A percentile compares a stretch with the other conserved stretches of the same genome.
phyloP scores from a whole-genome alignment of 192 early-diverging fungal species.

The Backusella australiensis region DNA sequence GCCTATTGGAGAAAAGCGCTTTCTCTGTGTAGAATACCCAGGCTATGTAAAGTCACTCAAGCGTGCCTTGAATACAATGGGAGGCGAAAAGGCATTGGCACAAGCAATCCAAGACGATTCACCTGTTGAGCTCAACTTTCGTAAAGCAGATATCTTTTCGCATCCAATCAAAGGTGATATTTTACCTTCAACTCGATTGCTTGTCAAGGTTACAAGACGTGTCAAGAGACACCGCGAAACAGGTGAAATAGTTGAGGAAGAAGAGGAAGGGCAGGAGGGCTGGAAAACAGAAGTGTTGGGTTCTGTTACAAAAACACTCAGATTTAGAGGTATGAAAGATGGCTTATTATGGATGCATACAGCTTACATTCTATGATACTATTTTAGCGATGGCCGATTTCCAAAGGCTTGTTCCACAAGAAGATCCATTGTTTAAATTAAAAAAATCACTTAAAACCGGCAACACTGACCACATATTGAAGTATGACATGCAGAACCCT shows the following conservation, averaged over 20 bases:
- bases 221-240: constrained; percentile 16
- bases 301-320: constrained; percentile 50
- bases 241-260: not conserved
- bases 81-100: constrained; percentile 43
- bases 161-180: constrained; percentile 65
- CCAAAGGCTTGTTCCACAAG: constrained; percentile 49
- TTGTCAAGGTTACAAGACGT: constrained; percentile 59
- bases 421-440: constrained; percentile 46
- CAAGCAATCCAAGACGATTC: constrained; percentile 43
- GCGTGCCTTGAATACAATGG: constrained; percentile 44
- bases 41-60: constrained; percentile 45
- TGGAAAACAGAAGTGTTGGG: constrained; percentile 53
- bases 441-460: constrained; percentile 40
- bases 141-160: constrained; percentile 57
- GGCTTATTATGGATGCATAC: not conserved
- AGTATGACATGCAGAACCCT: constrained; percentile 31
- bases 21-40: constrained; percentile 57
- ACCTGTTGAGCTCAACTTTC: constrained; percentile 51
- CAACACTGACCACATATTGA: constrained; percentile 44
- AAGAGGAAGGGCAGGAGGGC: constrained; percentile 17
- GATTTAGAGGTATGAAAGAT: constrained; percentile 57
- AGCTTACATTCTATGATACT: too few species aligned
- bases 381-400: constrained; percentile 45
- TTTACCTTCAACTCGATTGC: constrained; percentile 49
- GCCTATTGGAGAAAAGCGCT: constrained; percentile 29